Base-by-base conservation (phyloP, 495 filamentous ascomycete species). In the Letharia columbiana region DNA sequence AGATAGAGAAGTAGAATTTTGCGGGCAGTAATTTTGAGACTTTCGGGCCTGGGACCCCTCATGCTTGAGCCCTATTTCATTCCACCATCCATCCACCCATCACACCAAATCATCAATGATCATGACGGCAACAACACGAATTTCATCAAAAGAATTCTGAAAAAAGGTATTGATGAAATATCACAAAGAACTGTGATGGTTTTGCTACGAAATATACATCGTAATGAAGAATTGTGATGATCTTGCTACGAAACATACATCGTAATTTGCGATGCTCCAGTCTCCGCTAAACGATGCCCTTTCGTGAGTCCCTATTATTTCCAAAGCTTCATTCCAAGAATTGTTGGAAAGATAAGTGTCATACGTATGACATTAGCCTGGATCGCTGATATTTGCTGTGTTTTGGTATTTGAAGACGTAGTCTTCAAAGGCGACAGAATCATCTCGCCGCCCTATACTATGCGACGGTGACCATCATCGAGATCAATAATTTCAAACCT, bases 381-480 rank as follows among this genome's bases (percentile, higher is more conserved):
- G 65, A 66, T 52, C 31, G 57, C 64, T 66, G 20, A 66, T 49
- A 33, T 33, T 63, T 10, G 31, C n/a, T 52, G 49, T 52, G n/a
- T 28, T 28, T 28, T 44, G 49, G 15, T 31, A 49, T 66, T 77
- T 74, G 64, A 74, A 92, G 89, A 81, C 84, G 82, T 81, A 87
- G 87, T 82, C 82, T 86, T 79, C 77, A 76, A 78, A 88, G 87
- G 79, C 88, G 89, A 73, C 90, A 91, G 82, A 86, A 88, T 75
- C 92, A 92, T 78, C 79, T 96, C 73, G 86, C 84, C 71, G 88
- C 91, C 78, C 83, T 96, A 71, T 92, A 87, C 79, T 78, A 76
- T 76, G 78, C 79, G 73, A 83, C 81, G 73, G 77, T 82, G 69
- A 74, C 75, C 65, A 75, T 77, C 70, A 54, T 67, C 41, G 74